Conservation (phyloP, 768 basidiomycete genomes). For the Termitomyces titanicus region DNA sequence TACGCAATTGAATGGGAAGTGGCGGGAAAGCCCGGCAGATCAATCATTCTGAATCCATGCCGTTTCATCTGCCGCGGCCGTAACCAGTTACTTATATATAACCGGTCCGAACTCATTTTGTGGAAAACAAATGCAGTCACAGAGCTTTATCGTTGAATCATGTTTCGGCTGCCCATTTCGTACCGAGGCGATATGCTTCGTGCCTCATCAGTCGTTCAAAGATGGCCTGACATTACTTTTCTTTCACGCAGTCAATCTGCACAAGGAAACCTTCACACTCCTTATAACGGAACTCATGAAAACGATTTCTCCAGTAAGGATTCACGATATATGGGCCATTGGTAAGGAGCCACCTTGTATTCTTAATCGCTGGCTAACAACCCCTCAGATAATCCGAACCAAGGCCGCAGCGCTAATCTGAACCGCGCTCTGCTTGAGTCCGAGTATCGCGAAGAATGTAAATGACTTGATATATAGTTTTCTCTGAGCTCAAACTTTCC, state of each 20-base stretch:
- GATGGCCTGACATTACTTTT: slow-evolving; percentile 7
- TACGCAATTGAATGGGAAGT: background rate
- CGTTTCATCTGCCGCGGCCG: no score
- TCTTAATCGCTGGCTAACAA: background rate
- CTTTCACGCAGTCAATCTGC: slow-evolving; percentile 4
- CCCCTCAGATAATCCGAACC: slow-evolving; percentile 4
- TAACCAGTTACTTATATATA: no score
- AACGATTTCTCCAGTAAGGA: background rate
- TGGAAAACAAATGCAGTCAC: background rate
- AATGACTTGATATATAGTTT: background rate
- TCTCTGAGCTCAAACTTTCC: background rate
- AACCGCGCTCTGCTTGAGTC: slow-evolving; percentile 1
- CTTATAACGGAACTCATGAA: background rate
- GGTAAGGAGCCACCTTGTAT: background rate
- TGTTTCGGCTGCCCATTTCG: slow-evolving; percentile 2
- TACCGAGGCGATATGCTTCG: background rate
- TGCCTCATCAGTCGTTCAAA: background rate
- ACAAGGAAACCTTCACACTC: slow-evolving; percentile 5
- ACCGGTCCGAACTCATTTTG: no score
- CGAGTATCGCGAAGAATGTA: slow-evolving; percentile 3
- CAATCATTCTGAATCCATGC: background rate
- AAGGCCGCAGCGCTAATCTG: slow-evolving; percentile 2
- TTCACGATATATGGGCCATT: slow-evolving; percentile 2
- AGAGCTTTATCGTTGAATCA: background rate
- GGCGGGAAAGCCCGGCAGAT: background rate